These are phyloP conservation scores for Reticulascus tulasneorum DNA, from an alignment of 2,329 filamentous ascomycete species.

Conservation along the genomic window DNA sequence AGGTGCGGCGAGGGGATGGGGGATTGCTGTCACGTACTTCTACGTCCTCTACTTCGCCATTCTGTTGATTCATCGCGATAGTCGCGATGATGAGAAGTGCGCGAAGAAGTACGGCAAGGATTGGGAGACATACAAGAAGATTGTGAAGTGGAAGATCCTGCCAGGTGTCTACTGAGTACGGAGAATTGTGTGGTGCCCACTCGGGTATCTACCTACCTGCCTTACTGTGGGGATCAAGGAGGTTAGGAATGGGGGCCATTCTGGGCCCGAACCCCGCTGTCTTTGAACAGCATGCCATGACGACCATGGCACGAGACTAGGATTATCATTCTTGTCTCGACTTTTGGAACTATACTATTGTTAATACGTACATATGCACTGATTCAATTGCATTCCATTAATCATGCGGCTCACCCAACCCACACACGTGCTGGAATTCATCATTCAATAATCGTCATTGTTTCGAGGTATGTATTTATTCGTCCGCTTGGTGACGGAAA, in stretches of 20 bases:
- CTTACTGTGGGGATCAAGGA: too few relatives aligned
- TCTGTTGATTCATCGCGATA: slow-evolving; percentile 79
- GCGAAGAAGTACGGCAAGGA: slow-evolving; percentile 85
- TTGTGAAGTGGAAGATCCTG: slow-evolving; percentile 77
- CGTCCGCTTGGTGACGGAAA: too few relatives aligned
- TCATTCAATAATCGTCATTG: too few relatives aligned
- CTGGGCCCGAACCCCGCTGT: too few relatives aligned
- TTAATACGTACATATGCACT: background rate
- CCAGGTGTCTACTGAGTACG: slow-evolving; percentile 83
- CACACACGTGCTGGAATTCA: too few relatives aligned
- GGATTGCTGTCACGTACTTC: slow-evolving; percentile 88
- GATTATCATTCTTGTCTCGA: too few relatives aligned
- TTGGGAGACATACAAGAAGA: slow-evolving; percentile 83
- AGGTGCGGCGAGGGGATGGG: slow-evolving; percentile 74
- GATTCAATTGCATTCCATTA: background rate
- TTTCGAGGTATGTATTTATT: too few relatives aligned
- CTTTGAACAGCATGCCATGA: too few relatives aligned
- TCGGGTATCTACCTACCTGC: too few relatives aligned
- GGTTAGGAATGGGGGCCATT: too few relatives aligned
- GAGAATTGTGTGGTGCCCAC: slow-evolving; percentile 3
- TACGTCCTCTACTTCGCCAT: slow-evolving; percentile 90
- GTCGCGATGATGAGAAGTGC: slow-evolving; percentile 88
- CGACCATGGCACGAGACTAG: too few relatives aligned
- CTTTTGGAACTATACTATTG: slow-evolving; percentile 1
- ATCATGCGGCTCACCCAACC: background rate